phyloP scores from a whole-genome alignment of 139 green algal species.

The Pedinophyceae sp. region DNA sequence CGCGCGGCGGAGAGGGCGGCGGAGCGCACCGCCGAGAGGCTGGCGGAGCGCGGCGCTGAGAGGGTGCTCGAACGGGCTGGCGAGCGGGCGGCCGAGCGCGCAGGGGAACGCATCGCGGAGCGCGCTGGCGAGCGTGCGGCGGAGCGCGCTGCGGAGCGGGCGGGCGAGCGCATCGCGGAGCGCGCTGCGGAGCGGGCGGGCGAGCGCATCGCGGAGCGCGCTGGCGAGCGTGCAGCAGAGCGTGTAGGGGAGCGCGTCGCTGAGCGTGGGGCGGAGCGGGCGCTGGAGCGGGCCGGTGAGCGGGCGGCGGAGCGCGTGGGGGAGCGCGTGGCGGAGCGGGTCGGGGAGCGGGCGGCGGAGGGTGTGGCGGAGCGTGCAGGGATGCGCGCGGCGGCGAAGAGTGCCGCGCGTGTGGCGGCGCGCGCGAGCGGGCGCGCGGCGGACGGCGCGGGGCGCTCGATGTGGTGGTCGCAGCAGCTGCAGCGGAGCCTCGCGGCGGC shows the following conservation, averaged over 20 bases:
- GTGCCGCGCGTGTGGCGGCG: conserved; percentile 4
- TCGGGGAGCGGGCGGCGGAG: conserved; percentile 11
- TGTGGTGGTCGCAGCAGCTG: too few species aligned
- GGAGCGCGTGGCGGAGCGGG: conserved; percentile 14
- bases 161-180: too few species aligned
- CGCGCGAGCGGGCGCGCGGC: neutral
- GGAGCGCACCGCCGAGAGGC: too few species aligned
- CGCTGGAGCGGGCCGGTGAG: conserved; percentile 10
- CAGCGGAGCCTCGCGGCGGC: too few species aligned
- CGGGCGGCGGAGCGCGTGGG: conserved; percentile 2
- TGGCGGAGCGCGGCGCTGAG: conserved; percentile 1
- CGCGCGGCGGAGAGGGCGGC: too few species aligned
- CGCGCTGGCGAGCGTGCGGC: too few species aligned
- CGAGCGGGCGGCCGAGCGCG: conserved; percentile 3
- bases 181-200: conserved; percentile 9
- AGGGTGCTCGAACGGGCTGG: conserved; percentile 13
- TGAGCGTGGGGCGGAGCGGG: too few species aligned
- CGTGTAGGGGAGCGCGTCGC: too few species aligned
- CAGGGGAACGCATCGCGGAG: conserved; percentile 11
- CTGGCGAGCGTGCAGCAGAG: too few species aligned
- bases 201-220: too few species aligned
- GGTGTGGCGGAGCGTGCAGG: conserved; percentile 6
- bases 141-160: too few species aligned
- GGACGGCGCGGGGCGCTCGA: conserved; percentile 7
- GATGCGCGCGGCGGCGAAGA: too few species aligned